A percentile compares a stretch with the other conserved stretches of the same genome.
Conservation (phyloP, 2,329 filamentous ascomycete species). For the Scolecobasidium constrictum region DNA sequence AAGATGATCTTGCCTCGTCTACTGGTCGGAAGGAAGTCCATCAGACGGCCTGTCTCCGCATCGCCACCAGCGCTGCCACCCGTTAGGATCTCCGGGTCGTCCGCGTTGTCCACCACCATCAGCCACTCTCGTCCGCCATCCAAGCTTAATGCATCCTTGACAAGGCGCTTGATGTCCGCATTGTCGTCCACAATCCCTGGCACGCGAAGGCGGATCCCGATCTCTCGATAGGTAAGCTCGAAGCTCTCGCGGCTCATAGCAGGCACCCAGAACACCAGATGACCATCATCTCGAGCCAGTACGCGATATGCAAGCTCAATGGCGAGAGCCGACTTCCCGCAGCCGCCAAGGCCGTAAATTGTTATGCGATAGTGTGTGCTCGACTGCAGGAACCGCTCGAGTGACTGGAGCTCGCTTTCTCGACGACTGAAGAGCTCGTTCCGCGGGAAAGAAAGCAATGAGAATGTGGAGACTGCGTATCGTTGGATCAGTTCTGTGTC, state of each 20-base stretch:
- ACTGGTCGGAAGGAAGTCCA: conserved; percentile 12
- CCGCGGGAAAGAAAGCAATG: conserved; percentile 16
- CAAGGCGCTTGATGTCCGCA: conserved; percentile 16
- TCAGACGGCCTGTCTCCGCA: no score
- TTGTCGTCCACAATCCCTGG: conserved; percentile 12
- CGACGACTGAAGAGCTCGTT: conserved; percentile 19
- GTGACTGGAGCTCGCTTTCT: conserved; percentile 16
- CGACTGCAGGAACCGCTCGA: conserved; percentile 18
- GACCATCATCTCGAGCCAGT: conserved; percentile 12
- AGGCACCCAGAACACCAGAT: conserved; percentile 14
- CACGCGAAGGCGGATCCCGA: conserved; percentile 12
- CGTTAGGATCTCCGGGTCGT: conserved; percentile 13
- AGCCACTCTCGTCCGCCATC: conserved; percentile 13
- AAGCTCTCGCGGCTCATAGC: conserved; percentile 14
- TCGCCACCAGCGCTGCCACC: background rate
- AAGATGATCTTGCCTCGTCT: conserved; percentile 14
- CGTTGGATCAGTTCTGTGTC: no score
- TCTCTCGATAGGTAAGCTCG: conserved; percentile 12
- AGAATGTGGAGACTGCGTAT: conserved; percentile 11
- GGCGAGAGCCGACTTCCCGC: conserved; percentile 22
- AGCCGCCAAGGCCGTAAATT: conserved; percentile 20
- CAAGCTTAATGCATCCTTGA: conserved; percentile 15
- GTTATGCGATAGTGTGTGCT: conserved; percentile 17
- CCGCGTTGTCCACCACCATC: conserved; percentile 16
- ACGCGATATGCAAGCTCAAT: conserved; percentile 20